Percentiles rank a stretch among this genome's conserved stretches.
Evolutionary conservation across 305 asterid species (phyloP).

Genomic region (Plantago coronopus): DNA sequence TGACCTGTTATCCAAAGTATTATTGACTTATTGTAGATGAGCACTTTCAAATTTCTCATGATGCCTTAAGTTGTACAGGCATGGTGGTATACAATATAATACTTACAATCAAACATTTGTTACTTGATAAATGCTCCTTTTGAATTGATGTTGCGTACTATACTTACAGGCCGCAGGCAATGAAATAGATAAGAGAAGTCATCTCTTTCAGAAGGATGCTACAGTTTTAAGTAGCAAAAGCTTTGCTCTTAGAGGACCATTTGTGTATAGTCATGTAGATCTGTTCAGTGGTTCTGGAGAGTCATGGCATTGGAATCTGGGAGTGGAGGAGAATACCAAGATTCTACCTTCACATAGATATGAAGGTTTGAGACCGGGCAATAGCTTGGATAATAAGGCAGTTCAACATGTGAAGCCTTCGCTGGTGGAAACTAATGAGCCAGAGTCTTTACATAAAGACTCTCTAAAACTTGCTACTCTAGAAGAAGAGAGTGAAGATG

Average conservation of each 20-base stretch:
- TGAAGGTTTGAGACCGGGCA: conserved; percentile 37
- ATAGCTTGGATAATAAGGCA: conserved; percentile 33
- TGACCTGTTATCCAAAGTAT: no score
- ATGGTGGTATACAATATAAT: conserved; percentile 15
- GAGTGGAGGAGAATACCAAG: conserved; percentile 48
- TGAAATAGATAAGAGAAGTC: conserved; percentile 35
- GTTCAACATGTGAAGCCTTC: conserved; percentile 43
- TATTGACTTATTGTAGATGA: no score
- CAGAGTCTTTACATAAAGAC: conserved; percentile 32
- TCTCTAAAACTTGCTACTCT: conserved; percentile 48
- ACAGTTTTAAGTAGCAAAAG: conserved; percentile 36
- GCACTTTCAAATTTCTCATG: no score
- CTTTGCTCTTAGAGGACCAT: conserved; percentile 51
- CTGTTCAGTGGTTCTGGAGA: conserved; percentile 96
- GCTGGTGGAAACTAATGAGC: conserved; percentile 40
- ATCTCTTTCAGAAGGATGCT: conserved; percentile 41
- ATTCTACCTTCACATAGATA: conserved; percentile 32
- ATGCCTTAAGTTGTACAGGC: conserved; percentile 2
- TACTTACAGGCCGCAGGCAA: conserved; percentile 38
- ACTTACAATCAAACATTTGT: conserved; percentile 10
- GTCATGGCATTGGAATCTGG: conserved; percentile 84
- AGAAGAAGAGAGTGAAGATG: conserved; percentile 77
- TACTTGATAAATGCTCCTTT: conserved; percentile 19
- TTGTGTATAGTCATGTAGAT: conserved; percentile 73
- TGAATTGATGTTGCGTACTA: conserved; percentile 12